These are phyloP conservation scores for Paramecium sonneborni DNA, from an alignment of 73 alveolate species.

Conservation along the genomic window DNA sequence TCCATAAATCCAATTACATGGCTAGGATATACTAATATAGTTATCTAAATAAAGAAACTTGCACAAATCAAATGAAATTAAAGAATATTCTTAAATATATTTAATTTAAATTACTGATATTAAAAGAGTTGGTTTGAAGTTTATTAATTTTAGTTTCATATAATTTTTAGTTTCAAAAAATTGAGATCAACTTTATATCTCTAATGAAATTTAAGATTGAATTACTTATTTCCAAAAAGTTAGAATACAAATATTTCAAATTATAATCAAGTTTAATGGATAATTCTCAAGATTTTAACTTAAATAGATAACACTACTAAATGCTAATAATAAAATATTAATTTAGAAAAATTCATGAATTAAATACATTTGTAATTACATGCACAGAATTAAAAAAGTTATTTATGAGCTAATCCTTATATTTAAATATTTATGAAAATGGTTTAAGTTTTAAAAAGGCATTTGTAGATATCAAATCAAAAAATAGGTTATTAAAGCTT, in stretches of 20 bases:
- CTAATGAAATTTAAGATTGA: no score
- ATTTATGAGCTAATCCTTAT: no score
- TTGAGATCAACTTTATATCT: neutral
- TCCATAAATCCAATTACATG: neutral
- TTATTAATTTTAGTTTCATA: neutral
- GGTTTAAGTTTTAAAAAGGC: neutral
- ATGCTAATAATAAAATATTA: neutral
- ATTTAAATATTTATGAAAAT: constrained; percentile 6
- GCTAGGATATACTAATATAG: neutral
- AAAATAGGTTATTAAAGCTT: neutral
- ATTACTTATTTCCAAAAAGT: no score
- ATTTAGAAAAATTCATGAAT: neutral
- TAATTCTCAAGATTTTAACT: neutral
- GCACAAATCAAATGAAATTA: neutral
- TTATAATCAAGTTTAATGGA: neutral
- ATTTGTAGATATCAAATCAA: neutral
- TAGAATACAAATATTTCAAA: no score
- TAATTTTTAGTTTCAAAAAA: neutral
- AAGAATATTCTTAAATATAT: neutral
- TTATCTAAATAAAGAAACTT: neutral
- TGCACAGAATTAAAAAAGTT: neutral
- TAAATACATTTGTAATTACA: neutral
- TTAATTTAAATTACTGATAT: neutral
- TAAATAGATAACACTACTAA: neutral
- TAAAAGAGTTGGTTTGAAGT: neutral